phyloP scores from a whole-genome alignment of 2,329 filamentous ascomycete species.

The Daldinia sp. region DNA sequence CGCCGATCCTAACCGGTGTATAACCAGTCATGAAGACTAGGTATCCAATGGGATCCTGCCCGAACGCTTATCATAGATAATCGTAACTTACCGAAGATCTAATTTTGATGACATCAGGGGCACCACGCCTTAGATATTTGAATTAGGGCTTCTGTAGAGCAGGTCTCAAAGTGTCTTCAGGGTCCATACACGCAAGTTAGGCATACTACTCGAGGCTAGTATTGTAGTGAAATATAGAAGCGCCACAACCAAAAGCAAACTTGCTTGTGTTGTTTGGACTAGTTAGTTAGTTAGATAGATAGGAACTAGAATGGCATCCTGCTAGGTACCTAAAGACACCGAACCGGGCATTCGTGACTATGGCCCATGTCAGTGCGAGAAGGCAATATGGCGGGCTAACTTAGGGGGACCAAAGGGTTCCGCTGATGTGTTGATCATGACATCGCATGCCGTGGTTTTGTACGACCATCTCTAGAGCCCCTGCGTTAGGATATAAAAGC shows the following conservation, averaged over 20 bases:
- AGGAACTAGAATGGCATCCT: not conserved
- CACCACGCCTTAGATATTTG: too few species aligned
- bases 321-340: not conserved
- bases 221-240: too few species aligned
- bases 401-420: not conserved
- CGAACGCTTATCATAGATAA: not conserved
- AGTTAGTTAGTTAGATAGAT: not conserved
- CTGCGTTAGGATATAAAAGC: not conserved
- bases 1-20: not conserved
- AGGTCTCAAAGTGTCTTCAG: not conserved
- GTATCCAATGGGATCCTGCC: not conserved
- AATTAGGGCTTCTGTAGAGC: not conserved
- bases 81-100: not conserved
- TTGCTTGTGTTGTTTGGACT: not conserved
- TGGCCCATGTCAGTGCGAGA: not conserved
- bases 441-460: constrained; percentile 15
- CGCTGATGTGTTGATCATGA: constrained; percentile 17
- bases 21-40: not conserved
- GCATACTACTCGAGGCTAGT: not conserved
- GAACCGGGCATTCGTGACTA: not conserved
- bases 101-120: not conserved
- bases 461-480: not conserved
- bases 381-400: not conserved
- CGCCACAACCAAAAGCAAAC: too few species aligned
- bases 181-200: not conserved